Evolutionary conservation across 176 grass and related monocot genomes (phyloP), one percentile per base, ranked within the genome.

Genomic region (Lolium multiflorum): DNA sequence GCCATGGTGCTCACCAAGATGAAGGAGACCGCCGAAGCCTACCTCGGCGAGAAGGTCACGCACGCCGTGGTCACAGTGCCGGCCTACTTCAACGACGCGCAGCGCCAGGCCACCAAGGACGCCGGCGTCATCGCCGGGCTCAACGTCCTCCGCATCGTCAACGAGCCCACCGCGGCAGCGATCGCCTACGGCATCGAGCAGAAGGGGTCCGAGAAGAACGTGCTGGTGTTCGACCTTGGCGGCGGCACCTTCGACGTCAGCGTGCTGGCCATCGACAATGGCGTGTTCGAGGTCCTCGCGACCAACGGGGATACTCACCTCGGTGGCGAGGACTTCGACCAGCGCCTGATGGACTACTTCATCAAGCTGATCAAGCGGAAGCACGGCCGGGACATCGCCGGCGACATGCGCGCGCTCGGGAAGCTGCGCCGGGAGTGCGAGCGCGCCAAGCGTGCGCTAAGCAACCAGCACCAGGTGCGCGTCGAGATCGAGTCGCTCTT

Each of bases 61-160:
- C 26, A 57, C 26, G 74, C 50, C 74, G 50, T 76, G 52, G 56
- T 98, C 74, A 95, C 96, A 0, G 93, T 98, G 21, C 96, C 96
- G 11, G 89, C 91, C 63, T 95, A 95, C 81, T 95, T 98, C 91
- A 95, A 98, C 60, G 93, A 98, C 78, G 93, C 93, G 2, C 93
- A 95, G 59, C 89, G 96, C 6, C 91, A 98, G 93, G 96, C 96
- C 63, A 98, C 93, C 56, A 98, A 93, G 81, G 93, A 98, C 62
- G 93, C 96, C 39, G 91, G 93, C 7, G 83, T 90, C 61, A 95
- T 98, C 49, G 20, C 96, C 0, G 96, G 96, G 0, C 93, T 98
- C 22, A 98, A 95, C 56, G 96, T 98, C 14, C 37, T 89, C 89
- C 89, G 93, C 61, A 98, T 98, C n/a, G 89, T 98, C 81, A 95